These are phyloP conservation scores for Cryptococcus floricola DNA, from an alignment of 1,284 basidiomycete species.

Conservation along the genomic window DNA sequence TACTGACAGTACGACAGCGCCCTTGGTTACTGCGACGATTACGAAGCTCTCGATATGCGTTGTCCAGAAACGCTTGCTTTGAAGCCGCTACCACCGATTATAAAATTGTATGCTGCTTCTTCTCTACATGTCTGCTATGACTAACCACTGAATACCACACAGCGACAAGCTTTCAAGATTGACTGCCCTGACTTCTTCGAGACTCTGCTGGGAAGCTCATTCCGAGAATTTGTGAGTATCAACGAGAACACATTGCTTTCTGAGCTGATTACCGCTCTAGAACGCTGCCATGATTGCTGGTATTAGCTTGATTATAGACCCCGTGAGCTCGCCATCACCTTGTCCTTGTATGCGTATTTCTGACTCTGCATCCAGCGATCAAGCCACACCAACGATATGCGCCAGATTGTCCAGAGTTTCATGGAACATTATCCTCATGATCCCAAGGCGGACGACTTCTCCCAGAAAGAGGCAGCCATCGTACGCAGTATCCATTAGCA, in stretches of 20 bases:
- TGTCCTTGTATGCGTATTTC: neutral
- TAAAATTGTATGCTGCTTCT: constrained; percentile 28
- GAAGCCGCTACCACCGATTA: constrained; percentile 43
- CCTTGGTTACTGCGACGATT: constrained; percentile 45
- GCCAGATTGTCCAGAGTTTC: constrained; percentile 36
- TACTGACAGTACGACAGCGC: constrained; percentile 20
- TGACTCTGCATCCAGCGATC: constrained; percentile 13
- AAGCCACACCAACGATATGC: constrained; percentile 37
- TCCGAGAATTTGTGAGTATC: constrained; percentile 43
- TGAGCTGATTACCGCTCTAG: constrained; percentile 13
- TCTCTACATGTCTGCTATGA: neutral
- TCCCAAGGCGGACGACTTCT: constrained; percentile 37
- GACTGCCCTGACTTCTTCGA: constrained; percentile 45
- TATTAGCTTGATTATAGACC: constrained; percentile 41
- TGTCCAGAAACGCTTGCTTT: constrained; percentile 40
- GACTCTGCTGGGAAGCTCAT: constrained; percentile 38
- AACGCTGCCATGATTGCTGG: constrained; percentile 49
- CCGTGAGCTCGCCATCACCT: constrained; percentile 15
- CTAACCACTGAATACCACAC: too few relatives aligned
- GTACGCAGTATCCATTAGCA: constrained; percentile 16
- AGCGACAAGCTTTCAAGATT: constrained; percentile 41
- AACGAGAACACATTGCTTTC: neutral
- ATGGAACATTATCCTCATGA: constrained; percentile 37
- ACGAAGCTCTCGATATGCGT: constrained; percentile 30
- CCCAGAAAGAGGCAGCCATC: constrained; percentile 42